Percentiles rank a stretch among this genome's conserved stretches.
Conservation (phyloP, 192 early-diverging fungal species). For the Phycomyces nitens region DNA sequence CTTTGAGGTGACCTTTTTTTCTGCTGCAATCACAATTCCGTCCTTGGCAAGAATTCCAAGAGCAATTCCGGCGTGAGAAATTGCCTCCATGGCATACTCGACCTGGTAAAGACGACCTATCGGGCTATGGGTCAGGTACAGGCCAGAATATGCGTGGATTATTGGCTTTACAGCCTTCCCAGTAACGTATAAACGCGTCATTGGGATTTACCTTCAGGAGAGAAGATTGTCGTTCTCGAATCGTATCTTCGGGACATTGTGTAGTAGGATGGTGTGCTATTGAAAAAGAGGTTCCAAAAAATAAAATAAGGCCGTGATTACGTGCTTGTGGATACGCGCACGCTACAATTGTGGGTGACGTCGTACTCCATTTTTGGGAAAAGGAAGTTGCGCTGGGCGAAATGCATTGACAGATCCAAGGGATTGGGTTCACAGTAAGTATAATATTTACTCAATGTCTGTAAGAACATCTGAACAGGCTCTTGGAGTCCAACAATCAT, state of each 20-base stretch:
- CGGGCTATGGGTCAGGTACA: background rate
- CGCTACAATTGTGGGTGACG: no score
- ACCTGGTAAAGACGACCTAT: constrained; percentile 97
- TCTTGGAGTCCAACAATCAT: no score
- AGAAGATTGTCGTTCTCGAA: constrained; percentile 98
- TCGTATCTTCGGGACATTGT: constrained; percentile 96
- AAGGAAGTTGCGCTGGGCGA: no score
- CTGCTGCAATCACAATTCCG: constrained; percentile 94
- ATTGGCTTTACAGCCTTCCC: background rate
- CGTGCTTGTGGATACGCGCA: no score
- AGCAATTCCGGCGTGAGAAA: constrained; percentile 93
- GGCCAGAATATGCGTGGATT: background rate
- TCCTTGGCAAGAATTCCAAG: constrained; percentile 90
- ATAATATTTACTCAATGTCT: no score
- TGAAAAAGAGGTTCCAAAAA: background rate
- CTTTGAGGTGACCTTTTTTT: constrained; percentile 92
- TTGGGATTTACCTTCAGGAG: constrained; percentile 82
- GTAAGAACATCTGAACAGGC: no score
- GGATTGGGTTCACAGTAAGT: no score
- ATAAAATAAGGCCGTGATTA: background rate
- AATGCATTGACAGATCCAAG: no score
- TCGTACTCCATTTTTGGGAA: no score
- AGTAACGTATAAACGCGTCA: background rate
- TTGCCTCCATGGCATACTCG: constrained; percentile 99
- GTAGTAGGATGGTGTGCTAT: background rate